phyloP scores from a whole-genome alignment of 2,329 filamentous ascomycete species.

The Grosmannia serpens region DNA sequence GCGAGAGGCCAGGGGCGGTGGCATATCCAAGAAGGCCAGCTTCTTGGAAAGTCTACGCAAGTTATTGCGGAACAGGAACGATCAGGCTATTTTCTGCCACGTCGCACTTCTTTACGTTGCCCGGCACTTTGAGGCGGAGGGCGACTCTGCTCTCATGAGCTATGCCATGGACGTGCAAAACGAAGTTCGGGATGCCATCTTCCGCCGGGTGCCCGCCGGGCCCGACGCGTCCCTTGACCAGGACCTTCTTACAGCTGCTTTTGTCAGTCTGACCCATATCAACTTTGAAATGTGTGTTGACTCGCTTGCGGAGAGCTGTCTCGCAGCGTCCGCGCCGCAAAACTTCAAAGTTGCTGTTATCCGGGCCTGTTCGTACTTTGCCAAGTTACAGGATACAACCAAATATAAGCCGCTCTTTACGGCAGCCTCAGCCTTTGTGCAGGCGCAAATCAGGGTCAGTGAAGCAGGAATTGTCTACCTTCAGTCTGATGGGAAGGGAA shows the following conservation, averaged over 20 bases:
- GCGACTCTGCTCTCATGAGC: constrained; percentile 48
- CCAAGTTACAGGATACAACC: constrained; percentile 34
- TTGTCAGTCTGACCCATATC: constrained; percentile 52
- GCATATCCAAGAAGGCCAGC: constrained; percentile 53
- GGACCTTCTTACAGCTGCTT: constrained; percentile 54
- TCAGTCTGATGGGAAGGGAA: not conserved
- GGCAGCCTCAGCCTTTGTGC: constrained; percentile 44
- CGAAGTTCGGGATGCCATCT: constrained; percentile 55
- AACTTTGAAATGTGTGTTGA: constrained; percentile 48
- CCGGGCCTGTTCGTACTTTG: constrained; percentile 52
- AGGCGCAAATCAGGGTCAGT: constrained; percentile 42
- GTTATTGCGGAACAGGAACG: constrained; percentile 50
- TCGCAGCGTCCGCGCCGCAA: constrained; percentile 43
- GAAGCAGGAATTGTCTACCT: not conserved
- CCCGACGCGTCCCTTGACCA: constrained; percentile 44
- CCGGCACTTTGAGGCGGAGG: constrained; percentile 51
- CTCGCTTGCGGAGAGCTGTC: constrained; percentile 43
- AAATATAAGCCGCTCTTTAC: constrained; percentile 44
- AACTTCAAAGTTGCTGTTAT: constrained; percentile 52
- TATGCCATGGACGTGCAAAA: constrained; percentile 61
- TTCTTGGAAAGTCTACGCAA: constrained; percentile 55
- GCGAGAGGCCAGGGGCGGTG: constrained; percentile 48
- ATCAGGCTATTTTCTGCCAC: constrained; percentile 55
- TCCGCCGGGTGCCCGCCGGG: constrained; percentile 37
- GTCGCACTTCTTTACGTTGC: constrained; percentile 51